Percentiles rank a stretch among this genome's conserved stretches.
Evolutionary conservation across 1,284 basidiomycete species (phyloP).

Genomic region (Mycosarcoma maydis): DNA sequence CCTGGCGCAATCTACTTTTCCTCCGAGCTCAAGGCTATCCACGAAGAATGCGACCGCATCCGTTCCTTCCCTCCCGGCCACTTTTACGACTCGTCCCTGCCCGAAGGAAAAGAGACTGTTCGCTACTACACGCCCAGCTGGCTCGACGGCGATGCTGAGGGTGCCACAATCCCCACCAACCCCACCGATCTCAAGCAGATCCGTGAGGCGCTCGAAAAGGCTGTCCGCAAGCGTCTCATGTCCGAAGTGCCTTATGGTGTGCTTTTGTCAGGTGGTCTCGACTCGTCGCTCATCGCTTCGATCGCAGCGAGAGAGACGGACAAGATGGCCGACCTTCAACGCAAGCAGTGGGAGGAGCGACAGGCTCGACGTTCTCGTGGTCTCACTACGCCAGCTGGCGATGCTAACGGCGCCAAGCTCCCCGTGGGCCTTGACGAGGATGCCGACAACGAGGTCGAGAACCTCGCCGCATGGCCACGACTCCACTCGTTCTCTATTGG

Average conservation of each 20-base stretch:
- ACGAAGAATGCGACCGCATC: constrained; percentile 92
- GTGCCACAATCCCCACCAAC: constrained; percentile 73
- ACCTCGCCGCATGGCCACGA: constrained; percentile 85
- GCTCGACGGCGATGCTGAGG: constrained; percentile 70
- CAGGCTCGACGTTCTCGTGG: constrained; percentile 57
- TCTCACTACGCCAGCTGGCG: constrained; percentile 59
- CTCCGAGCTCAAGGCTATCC: constrained; percentile 92
- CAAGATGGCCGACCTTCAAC: constrained; percentile 71
- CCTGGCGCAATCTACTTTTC: constrained; percentile 91
- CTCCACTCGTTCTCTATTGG: constrained; percentile 98
- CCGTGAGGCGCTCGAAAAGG: constrained; percentile 82
- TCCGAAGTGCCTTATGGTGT: constrained; percentile 99
- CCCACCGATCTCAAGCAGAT: constrained; percentile 74
- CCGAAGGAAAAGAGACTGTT: constrained; percentile 64
- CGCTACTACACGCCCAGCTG: constrained; percentile 68
- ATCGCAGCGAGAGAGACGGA: constrained; percentile 98
- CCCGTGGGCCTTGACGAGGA: constrained; percentile 64
- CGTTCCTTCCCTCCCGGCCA: constrained; percentile 97
- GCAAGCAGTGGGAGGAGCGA: constrained; percentile 73
- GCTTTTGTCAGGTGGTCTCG: constrained; percentile 91
- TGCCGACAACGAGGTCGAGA: constrained; percentile 58
- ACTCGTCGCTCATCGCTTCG: constrained; percentile 93
- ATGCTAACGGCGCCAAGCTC: constrained; percentile 67
- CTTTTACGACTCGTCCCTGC: constrained; percentile 70
- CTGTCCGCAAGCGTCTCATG: constrained; percentile 96